These are phyloP conservation scores for Ustilago esculenta DNA, from an alignment of 1,284 basidiomycete genomes.

Conservation along the genomic window DNA sequence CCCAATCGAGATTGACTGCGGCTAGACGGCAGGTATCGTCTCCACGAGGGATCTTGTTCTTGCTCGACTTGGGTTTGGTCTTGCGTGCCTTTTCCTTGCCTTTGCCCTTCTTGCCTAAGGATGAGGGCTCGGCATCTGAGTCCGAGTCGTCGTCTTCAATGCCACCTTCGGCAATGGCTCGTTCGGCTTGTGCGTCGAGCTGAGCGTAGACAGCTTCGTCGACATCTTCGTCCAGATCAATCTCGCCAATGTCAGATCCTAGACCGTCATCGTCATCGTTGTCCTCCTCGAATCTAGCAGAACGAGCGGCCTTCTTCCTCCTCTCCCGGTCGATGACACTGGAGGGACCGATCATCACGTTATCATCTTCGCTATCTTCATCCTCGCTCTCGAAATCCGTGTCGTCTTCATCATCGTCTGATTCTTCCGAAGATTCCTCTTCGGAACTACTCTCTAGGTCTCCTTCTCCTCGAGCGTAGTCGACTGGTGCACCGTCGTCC, in stretches of 20 bases:
- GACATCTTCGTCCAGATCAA: constrained; percentile 79
- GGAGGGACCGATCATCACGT: constrained; percentile 54
- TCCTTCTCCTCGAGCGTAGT: constrained; percentile 83
- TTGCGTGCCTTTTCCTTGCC: constrained; percentile 25
- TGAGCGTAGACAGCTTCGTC: constrained; percentile 72
- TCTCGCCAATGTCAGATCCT: constrained; percentile 62
- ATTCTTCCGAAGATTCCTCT: constrained; percentile 45
- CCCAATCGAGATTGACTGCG: constrained; percentile 98
- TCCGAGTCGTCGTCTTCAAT: constrained; percentile 44
- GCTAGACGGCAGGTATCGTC: constrained; percentile 74
- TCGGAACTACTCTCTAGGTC: constrained; percentile 58
- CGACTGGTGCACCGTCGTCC: constrained; percentile 68
- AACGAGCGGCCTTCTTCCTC: constrained; percentile 20
- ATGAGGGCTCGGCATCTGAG: constrained; percentile 56
- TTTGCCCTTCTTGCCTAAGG: constrained; percentile 68
- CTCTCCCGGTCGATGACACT: constrained; percentile 42
- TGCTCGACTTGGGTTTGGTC: constrained; percentile 67
- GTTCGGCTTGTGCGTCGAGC: constrained; percentile 77
- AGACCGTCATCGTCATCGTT: constrained; percentile 47
- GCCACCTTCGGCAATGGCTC: constrained; percentile 45
- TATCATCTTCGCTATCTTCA: constrained; percentile 61
- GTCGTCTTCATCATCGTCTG: constrained; percentile 35
- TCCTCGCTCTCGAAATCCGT: constrained; percentile 75
- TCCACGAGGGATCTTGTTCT: constrained; percentile 49
- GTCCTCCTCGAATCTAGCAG: constrained; percentile 25